These are phyloP conservation scores for Cordyceps farinosa DNA, from an alignment of 2,329 filamentous ascomycete species.

Conservation along the genomic window DNA sequence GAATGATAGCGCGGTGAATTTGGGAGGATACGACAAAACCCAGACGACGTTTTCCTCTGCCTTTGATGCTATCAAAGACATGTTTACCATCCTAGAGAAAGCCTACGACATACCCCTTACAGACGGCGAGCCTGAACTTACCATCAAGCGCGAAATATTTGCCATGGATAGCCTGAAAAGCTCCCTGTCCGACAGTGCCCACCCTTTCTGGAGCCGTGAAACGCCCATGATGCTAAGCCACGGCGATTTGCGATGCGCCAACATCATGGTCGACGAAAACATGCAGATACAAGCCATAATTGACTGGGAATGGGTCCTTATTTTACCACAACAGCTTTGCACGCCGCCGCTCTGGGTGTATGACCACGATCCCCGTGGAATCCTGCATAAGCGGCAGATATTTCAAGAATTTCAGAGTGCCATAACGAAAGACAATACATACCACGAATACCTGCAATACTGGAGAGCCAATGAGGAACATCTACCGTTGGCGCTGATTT, in stretches of 20 bases:
- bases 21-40: neutral
- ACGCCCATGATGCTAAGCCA: neutral
- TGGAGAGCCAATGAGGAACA: neutral
- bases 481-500: neutral
- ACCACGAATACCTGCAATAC: neutral
- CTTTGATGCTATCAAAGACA: neutral
- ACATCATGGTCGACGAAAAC: neutral
- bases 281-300: neutral
- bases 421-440: neutral
- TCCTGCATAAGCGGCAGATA: neutral
- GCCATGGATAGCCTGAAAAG: neutral
- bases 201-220: neutral
- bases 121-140: neutral
- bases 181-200: neutral
- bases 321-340: neutral
- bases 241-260: neutral
- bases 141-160: neutral
- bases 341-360: neutral
- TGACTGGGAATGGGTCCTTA: neutral
- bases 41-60: neutral
- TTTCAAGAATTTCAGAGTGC: neutral
- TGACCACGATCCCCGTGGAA: neutral
- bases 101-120: neutral
- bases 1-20: neutral
- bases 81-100: neutral